Conservation (phyloP, 495 filamentous ascomycete species). For the Penicillium soppii region DNA sequence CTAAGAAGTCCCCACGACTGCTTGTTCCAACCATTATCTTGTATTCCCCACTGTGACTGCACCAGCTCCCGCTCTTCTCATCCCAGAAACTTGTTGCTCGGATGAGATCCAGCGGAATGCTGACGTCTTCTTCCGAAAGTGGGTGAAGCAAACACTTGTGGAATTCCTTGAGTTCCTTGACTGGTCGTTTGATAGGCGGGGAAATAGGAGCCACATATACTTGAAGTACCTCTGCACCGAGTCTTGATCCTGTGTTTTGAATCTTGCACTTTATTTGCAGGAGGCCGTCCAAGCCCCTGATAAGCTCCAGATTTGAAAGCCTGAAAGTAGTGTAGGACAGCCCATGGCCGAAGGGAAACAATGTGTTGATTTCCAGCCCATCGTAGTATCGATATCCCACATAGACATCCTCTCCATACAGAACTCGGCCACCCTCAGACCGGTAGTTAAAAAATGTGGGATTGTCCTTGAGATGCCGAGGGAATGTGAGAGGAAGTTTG, state of each 20-base stretch:
- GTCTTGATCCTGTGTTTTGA: constrained; percentile 49
- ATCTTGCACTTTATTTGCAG: constrained; percentile 34
- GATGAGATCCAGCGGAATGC: constrained; percentile 55
- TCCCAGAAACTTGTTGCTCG: constrained; percentile 75
- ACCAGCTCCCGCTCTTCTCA: constrained; percentile 61
- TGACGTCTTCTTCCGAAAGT: constrained; percentile 60
- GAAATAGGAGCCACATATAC: constrained; percentile 60
- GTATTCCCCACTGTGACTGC: constrained; percentile 70
- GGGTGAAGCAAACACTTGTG: constrained; percentile 63
- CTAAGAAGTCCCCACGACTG: constrained; percentile 22
- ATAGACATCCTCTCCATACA: constrained; percentile 72
- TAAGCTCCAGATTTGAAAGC: constrained; percentile 49
- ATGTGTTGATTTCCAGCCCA: constrained; percentile 37
- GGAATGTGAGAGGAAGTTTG: constrained; percentile 59
- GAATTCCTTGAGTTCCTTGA: constrained; percentile 57
- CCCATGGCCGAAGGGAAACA: constrained; percentile 41
- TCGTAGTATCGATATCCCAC: constrained; percentile 80
- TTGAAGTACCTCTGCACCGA: constrained; percentile 71
- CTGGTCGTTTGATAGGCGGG: constrained; percentile 37
- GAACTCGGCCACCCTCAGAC: constrained; percentile 59
- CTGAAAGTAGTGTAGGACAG: constrained; percentile 71
- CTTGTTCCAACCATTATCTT: constrained; percentile 58
- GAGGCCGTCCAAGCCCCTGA: constrained; percentile 28
- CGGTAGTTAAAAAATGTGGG: constrained; percentile 68
- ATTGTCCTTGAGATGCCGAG: constrained; percentile 60